Percentiles rank a stretch among this genome's conserved stretches.
Conservation (phyloP, 257 asterid genomes). For the Rehmannia glutinosa region DNA sequence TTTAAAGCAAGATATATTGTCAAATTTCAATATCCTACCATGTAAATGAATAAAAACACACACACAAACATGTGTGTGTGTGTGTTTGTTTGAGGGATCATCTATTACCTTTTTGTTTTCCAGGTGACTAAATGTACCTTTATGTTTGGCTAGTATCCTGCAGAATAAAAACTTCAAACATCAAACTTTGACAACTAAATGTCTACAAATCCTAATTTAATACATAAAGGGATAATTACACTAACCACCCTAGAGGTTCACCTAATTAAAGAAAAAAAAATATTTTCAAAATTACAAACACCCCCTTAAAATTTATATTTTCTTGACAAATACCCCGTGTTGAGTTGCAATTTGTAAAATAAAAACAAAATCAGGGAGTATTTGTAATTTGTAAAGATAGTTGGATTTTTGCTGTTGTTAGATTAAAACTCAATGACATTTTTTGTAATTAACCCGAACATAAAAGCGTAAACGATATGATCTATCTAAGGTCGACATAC, state of each 20-base stretch:
- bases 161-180: constrained; percentile 13
- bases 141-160: constrained; percentile 43
- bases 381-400: not conserved
- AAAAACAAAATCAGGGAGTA: not conserved
- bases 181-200: constrained; percentile 12
- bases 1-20: not conserved
- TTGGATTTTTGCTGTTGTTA: not conserved
- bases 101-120: constrained; percentile 43
- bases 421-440: not conserved
- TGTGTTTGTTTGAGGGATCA: not conserved
- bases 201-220: no score
- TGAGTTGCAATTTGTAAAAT: no score
- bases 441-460: not conserved
- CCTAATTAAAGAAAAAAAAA: not conserved
- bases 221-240: not conserved
- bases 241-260: not conserved
- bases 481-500: constrained; percentile 23
- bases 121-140: no score
- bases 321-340: no score
- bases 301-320: no score
- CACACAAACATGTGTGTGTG: not conserved
- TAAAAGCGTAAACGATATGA: not conserved
- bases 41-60: not conserved
- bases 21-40: not conserved
- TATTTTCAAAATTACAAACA: no score